Percentiles rank a stretch among this genome's conserved stretches.
phyloP scores from a whole-genome alignment of 441 rosid genomes.

The Eutrema salsugineum region DNA sequence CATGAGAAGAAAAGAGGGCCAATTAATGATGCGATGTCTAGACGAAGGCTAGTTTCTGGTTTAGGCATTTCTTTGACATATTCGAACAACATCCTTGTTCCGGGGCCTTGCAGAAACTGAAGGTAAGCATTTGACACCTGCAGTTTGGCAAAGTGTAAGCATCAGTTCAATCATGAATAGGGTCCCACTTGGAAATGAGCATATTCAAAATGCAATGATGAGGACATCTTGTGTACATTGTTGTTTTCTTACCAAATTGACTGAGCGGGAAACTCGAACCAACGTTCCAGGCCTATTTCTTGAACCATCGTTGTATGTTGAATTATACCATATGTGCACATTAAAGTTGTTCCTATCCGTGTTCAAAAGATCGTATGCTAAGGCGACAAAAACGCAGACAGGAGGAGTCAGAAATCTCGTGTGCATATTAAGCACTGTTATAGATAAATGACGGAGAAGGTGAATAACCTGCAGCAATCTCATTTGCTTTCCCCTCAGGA shows the following conservation, averaged over 20 bases:
- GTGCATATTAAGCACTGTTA: background rate
- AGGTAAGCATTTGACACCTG: conserved; percentile 89
- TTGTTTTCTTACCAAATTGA: conserved; percentile 68
- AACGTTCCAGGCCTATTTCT: conserved; percentile 21
- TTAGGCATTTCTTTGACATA: conserved; percentile 93
- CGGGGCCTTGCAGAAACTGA: conserved; percentile 61
- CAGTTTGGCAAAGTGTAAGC: conserved; percentile 11
- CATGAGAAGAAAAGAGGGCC: conserved; percentile 82
- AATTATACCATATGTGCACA: conserved; percentile 80
- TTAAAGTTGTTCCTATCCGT: conserved; percentile 56
- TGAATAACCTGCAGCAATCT: conserved; percentile 68
- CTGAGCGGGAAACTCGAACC: conserved; percentile 70
- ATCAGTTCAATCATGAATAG: background rate
- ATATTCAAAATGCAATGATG: background rate
- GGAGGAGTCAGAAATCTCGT: background rate
- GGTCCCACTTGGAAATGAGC: background rate
- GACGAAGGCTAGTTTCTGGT: conserved; percentile 37
- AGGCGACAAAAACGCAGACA: conserved; percentile 23
- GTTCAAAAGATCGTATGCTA: conserved; percentile 89
- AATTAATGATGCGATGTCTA: conserved; percentile 77
- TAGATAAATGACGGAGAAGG: background rate
- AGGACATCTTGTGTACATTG: background rate
- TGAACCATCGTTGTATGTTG: conserved; percentile 46
- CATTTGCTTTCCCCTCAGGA: conserved; percentile 57
- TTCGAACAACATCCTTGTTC: conserved; percentile 62